phyloP scores from a whole-genome alignment of 192 early-diverging fungal genomes.

The Backusella liffmaniae region DNA sequence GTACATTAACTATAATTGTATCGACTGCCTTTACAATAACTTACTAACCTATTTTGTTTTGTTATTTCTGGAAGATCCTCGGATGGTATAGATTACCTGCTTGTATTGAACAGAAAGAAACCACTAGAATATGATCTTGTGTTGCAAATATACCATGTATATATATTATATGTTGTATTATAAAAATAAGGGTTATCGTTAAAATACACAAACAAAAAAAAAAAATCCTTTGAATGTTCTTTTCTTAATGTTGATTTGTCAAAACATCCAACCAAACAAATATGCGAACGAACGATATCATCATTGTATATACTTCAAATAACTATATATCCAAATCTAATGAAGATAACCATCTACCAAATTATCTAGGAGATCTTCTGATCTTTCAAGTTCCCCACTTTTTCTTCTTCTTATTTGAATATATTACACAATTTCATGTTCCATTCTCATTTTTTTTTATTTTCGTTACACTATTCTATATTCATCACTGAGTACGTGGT shows the following conservation, averaged over 20 bases:
- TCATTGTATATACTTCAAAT: no score
- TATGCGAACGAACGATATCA: not conserved
- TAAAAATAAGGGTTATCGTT: not conserved
- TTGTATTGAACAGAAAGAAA: not conserved
- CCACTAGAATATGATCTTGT: not conserved
- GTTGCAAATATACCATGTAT: not conserved
- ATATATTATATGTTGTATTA: not conserved
- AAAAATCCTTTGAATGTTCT: not conserved
- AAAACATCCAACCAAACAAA: not conserved
- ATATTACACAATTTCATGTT: slow-evolving; percentile 5
- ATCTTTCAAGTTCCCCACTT: not conserved
- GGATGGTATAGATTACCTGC: not conserved
- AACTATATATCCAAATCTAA: not conserved
- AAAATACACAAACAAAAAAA: not conserved
- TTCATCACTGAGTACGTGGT: not conserved
- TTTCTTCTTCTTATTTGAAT: not conserved
- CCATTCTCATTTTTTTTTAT: not conserved
- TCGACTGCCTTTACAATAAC: not conserved
- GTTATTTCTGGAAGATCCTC: not conserved
- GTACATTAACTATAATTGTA: not conserved
- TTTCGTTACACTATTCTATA: not conserved
- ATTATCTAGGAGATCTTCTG: not conserved
- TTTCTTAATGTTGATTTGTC: not conserved
- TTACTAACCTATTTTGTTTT: not conserved
- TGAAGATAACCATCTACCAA: not conserved